Evolutionary conservation across 352 stramenopile genomes (phyloP).

Genomic region (Aphanomyces euteiches): DNA sequence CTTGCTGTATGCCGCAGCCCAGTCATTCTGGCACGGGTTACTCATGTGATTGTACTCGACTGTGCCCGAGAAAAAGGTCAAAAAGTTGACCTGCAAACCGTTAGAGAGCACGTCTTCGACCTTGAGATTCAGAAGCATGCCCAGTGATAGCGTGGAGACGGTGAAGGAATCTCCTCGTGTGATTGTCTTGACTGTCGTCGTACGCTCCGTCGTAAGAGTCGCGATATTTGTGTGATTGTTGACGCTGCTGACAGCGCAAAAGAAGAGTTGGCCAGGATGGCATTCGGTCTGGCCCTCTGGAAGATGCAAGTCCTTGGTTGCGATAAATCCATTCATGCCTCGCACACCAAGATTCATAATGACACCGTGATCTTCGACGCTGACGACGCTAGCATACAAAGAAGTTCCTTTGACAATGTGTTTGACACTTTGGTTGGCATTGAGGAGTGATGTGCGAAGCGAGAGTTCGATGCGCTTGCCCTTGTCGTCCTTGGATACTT

Average conservation of each 20-base stretch:
- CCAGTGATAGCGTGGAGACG: constrained; percentile 85
- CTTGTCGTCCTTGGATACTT: constrained; percentile 63
- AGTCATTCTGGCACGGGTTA: constrained; percentile 67
- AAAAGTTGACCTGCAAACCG: constrained; percentile 82
- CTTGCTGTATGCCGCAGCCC: constrained; percentile 72
- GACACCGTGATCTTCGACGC: constrained; percentile 92
- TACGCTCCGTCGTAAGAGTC: constrained; percentile 62
- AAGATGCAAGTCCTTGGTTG: constrained; percentile 63
- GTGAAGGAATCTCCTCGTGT: constrained; percentile 82
- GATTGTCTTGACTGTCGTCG: constrained; percentile 67
- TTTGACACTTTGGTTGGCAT: constrained; percentile 64
- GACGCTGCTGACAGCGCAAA: constrained; percentile 64
- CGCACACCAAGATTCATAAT: constrained; percentile 88
- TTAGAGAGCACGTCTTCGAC: constrained; percentile 88
- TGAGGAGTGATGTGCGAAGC: constrained; percentile 77
- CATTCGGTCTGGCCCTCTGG: constrained; percentile 52
- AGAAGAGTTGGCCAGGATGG: constrained; percentile 58
- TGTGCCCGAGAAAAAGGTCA: constrained; percentile 83
- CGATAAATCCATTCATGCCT: constrained; percentile 72
- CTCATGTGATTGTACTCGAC: constrained; percentile 90
- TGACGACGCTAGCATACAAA: constrained; percentile 83
- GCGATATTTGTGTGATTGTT: constrained; percentile 74
- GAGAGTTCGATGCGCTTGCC: constrained; percentile 90
- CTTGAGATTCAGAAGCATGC: constrained; percentile 90
- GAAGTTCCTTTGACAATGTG: constrained; percentile 64